A percentile compares a stretch with the other conserved stretches of the same genome.
Evolutionary conservation across 2,329 filamentous ascomycete genomes (phyloP).

Genomic region (Cladophialophora carrionii): DNA sequence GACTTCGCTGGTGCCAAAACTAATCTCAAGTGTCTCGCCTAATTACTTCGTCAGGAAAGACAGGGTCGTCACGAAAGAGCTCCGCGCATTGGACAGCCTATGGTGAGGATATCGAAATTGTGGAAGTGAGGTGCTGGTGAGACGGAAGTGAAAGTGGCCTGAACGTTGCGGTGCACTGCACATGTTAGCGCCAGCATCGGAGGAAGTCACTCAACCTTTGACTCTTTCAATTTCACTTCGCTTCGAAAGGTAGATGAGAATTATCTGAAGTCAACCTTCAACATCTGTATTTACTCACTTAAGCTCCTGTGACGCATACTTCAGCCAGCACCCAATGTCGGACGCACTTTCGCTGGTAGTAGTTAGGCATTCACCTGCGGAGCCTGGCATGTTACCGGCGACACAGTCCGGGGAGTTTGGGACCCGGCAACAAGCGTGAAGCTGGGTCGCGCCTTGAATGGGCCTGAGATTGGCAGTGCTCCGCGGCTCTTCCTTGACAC

Average conservation of each 20-base stretch:
- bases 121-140: not conserved
- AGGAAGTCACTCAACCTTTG: not conserved
- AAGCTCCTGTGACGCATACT: not conserved
- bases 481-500: too few species aligned
- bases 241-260: not conserved
- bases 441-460: not conserved
- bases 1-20: not conserved
- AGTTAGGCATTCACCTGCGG: not conserved
- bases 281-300: too few species aligned
- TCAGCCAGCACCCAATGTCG: too few species aligned
- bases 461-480: not conserved
- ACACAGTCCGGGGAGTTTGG: not conserved
- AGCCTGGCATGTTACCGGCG: not conserved
- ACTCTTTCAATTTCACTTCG: not conserved
- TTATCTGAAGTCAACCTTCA: too few species aligned
- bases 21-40: not conserved
- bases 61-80: too few species aligned
- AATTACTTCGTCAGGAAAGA: not conserved
- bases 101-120: not conserved
- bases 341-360: not conserved
- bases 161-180: not conserved
- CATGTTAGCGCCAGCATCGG: not conserved
- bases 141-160: not conserved
- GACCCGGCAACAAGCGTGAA: not conserved
- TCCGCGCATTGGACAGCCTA: too few species aligned